Base-by-base conservation (phyloP, 257 asterid genomes). In the Mentha longifolia region DNA sequence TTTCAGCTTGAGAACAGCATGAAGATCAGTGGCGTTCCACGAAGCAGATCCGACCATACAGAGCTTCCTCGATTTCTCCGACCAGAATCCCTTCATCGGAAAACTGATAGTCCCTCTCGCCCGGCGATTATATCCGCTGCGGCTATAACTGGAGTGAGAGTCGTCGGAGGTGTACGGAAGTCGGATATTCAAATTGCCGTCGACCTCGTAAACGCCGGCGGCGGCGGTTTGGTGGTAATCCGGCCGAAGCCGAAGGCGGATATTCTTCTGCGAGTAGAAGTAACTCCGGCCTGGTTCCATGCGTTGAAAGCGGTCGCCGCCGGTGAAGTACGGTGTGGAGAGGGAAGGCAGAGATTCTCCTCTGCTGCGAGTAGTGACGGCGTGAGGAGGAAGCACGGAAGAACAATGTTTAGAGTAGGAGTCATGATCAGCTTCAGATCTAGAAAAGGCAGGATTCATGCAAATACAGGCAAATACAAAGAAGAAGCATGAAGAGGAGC, bases 31-130 rank as follows among this genome's bases (percentile, higher is more conserved):
- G n/a, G 49, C n/a, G 15, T 61, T 67, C 55, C 85, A 50, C 62
- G 77, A 16, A 33, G 78, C 83, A 1, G 82, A 72, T 22, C 95
- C 94, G n/a, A 85, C 80, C 95, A 84, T 77, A 58, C 97, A 91
- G 17, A 89, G 83, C 82, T 82, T 87, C 79, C 82, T 74, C 8
- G 92, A 81, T 52, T 60, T 7, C 71, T 77, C 90, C 10, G 95
- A 81, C 88, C 87, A 87, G 84, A 79, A 89, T 0, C 97, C 97
- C 37, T 46, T 28, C 41, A 91, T 31, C 46, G 4, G 28, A 62
- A 89, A 89, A 0, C 33, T 47, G 72, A 37, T 14, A 1, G 15
- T 65, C 39, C 37, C 10, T 20, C 16, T n/a, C 13, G 2, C 17
- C 30, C 49, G 73, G 72, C 35, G 58, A 56, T 78, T 43, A 19